Conservation (phyloP, 345 rosid species). For the Geranium brycei region DNA sequence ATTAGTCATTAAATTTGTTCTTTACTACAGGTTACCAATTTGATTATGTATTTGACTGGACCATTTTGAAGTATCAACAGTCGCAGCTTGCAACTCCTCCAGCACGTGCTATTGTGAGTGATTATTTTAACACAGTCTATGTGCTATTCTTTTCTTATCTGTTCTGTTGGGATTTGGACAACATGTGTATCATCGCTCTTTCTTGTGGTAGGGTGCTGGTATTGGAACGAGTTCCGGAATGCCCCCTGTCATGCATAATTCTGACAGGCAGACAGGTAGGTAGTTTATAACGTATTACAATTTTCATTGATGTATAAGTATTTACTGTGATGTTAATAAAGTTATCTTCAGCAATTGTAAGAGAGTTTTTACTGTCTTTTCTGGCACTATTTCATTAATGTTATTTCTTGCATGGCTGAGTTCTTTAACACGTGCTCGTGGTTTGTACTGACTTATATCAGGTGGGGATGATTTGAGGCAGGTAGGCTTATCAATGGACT, state of each 20-base stretch:
- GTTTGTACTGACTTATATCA: conserved; percentile 12
- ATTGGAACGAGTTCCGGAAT: conserved; percentile 71
- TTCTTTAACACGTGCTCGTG: background rate
- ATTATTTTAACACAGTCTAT: background rate
- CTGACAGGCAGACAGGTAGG: conserved; percentile 57
- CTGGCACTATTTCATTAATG: too few species aligned
- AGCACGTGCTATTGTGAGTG: conserved; percentile 43
- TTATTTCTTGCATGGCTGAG: background rate
- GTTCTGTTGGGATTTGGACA: conserved; percentile 3
- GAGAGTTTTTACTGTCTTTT: too few species aligned
- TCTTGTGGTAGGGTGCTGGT: conserved; percentile 37
- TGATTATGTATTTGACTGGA: conserved; percentile 96
- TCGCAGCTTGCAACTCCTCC: conserved; percentile 80
- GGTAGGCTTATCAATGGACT: conserved; percentile 39
- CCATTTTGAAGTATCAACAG: conserved; percentile 91
- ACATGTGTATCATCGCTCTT: conserved; percentile 8
- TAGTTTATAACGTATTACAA: background rate
- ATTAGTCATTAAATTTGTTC: background rate
- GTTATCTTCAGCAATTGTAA: too few species aligned
- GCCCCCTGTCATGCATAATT: conserved; percentile 30
- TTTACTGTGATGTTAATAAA: background rate
- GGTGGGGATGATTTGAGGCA: conserved; percentile 52
- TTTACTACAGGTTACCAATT: conserved; percentile 68
- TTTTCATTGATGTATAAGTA: background rate
- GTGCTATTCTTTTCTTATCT: conserved; percentile 8